Evolutionary conservation across 495 filamentous ascomycete genomes (phyloP), one percentile per base, ranked within the genome.

Genomic region (Podospora conica): DNA sequence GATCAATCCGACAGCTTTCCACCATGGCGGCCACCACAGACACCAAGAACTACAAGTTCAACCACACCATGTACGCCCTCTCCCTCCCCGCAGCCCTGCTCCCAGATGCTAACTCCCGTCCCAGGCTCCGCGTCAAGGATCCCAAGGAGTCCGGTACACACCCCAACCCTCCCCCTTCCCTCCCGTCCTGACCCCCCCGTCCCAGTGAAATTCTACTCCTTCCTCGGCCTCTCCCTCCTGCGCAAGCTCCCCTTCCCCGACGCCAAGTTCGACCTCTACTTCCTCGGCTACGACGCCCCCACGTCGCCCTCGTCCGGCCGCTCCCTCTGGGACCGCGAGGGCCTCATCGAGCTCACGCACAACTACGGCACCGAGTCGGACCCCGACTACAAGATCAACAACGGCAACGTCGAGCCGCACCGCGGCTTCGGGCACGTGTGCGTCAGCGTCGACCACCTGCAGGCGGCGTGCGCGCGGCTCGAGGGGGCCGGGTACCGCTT

Each of bases 291-390:
- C 79, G 88, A 93, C 76, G 79, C 80, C 3, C 82, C 89, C 5
- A 75, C 79, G 22, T 86, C 90, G 24, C 76, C 80, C 33, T 90
- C 87, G 4, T 75, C 74, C 31, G 88, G 84, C 66, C 83, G 83
- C 68, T 83, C 83, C 71, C 89, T 88, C 77, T 91, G 88, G 64
- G 91, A 96, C 77, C 90, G 94, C 61, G 88, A 97, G 71, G 94
- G 91, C 31, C 81, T 97, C 22, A 85, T 98, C 69, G 95, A 98
- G 75, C 87, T 98, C 65, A 96, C 92, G 63, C 95, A 98, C 84
- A 97, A 97, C 83, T 91, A 97, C 77, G 95, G 95, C 72, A 97
- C 93, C 18, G 95, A 98, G 78, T 83, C 83, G 65, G 91, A 98
- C 75, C 85, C 89, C 21, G 81, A 87, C 73, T 98, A 90, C 83